phyloP scores from a whole-genome alignment of 2,329 filamentous ascomycete genomes.

The Penicillium crustosum region DNA sequence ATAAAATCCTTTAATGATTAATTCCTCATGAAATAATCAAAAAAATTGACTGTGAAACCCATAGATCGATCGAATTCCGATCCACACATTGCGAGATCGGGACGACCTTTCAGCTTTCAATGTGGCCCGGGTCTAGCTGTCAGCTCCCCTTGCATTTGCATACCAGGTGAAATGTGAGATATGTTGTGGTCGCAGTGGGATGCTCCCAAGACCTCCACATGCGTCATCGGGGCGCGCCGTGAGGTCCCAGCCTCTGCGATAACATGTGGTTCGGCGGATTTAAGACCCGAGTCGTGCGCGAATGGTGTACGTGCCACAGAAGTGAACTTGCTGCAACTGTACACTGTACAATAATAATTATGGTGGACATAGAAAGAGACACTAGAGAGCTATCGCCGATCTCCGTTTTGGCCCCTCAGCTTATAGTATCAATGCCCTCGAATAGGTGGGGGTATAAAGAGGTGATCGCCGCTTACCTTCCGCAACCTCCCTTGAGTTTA shows the following conservation, averaged over 20 bases:
- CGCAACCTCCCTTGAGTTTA: background rate
- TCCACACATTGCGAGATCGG: conserved; percentile 20
- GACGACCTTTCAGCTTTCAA: conserved; percentile 15
- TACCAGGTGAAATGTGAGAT: conserved; percentile 12
- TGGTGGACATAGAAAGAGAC: background rate
- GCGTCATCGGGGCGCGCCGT: conserved; percentile 22
- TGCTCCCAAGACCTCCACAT: conserved; percentile 16
- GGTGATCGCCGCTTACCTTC: background rate
- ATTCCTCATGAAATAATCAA: background rate
- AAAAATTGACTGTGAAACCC: conserved; percentile 2
- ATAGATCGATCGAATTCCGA: conserved; percentile 21
- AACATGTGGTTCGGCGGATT: conserved; percentile 20
- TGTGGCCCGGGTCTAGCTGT: conserved; percentile 14
- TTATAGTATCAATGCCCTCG: background rate
- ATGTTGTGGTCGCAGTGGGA: conserved; percentile 2
- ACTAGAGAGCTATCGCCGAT: conserved; percentile 2
- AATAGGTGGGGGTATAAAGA: background rate
- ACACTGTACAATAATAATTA: background rate
- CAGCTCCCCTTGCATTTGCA: conserved; percentile 26
- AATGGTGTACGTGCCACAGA: conserved; percentile 8
- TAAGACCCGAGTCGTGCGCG: conserved; percentile 1
- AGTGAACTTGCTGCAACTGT: conserved; percentile 6
- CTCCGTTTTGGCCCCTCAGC: background rate
- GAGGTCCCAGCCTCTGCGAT: conserved; percentile 8
- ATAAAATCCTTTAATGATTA: background rate